phyloP scores from a whole-genome alignment of 257 asterid species.

The Gynochthodes officinalis region DNA sequence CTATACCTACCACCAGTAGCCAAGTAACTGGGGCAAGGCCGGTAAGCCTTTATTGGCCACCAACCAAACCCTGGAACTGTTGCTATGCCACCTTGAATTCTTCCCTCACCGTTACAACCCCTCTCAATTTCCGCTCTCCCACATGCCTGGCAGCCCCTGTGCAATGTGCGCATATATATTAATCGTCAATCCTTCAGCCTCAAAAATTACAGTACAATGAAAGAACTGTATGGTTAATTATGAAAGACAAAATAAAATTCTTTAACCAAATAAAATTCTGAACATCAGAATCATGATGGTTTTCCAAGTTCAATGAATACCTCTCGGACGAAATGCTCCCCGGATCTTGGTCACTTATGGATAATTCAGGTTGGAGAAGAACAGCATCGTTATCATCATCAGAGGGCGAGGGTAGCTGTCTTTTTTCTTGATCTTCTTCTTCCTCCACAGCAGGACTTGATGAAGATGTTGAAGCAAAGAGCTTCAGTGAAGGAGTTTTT shows the following conservation, averaged over 20 bases:
- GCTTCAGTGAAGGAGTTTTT: conserved; percentile 20
- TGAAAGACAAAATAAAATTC: too few species aligned
- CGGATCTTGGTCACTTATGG: conserved; percentile 20
- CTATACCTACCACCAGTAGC: conserved; percentile 85
- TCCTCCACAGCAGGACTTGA: conserved; percentile 34
- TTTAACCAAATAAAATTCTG: neutral
- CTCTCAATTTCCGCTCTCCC: conserved; percentile 70
- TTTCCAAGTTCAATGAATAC: conserved; percentile 19
- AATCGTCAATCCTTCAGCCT: neutral
- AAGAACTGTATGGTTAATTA: too few species aligned
- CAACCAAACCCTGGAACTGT: conserved; percentile 91
- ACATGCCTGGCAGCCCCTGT: conserved; percentile 79
- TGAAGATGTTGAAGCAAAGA: conserved; percentile 43
- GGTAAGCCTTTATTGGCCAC: conserved; percentile 97
- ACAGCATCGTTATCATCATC: conserved; percentile 19
- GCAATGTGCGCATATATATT: neutral
- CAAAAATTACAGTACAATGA: too few species aligned
- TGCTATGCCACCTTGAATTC: conserved; percentile 97
- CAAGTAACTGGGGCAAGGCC: conserved; percentile 87
- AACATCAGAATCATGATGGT: neutral
- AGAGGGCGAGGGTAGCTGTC: conserved; percentile 24
- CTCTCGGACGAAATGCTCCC: conserved; percentile 34
- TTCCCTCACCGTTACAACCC: conserved; percentile 93
- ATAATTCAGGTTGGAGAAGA: conserved; percentile 13
- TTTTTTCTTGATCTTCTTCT: conserved; percentile 20